Base-by-base conservation (phyloP, 371 early-diverging fungal genomes). In the Mortierella sp. region DNA sequence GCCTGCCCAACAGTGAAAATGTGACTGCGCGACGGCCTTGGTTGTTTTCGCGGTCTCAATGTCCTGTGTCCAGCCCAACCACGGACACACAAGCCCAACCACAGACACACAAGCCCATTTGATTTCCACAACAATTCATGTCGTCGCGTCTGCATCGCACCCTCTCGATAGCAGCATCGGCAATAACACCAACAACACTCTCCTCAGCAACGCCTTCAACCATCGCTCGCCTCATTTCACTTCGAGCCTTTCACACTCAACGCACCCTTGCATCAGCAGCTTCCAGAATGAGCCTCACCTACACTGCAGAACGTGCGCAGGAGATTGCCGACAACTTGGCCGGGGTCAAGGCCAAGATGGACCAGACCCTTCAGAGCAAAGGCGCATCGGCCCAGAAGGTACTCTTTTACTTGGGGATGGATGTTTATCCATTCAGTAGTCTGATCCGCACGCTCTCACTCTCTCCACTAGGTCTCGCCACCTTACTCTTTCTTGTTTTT, bases 261-360 rank as follows among this genome's bases (percentile, higher is more conserved):
- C 54, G 50, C 37, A n/a, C 76, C 51, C 46, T 70, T 31, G 24
- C 72, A 40, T n/a, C 67, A 13, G 21, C 67, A 13, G 21, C 37
- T 26, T n/a, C 28, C n/a, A 77, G 43, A 74, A 82, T 82, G 82
- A 77, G 77, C 71, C 78, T 72, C 26, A 16, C 61, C 3, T 83
- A 79, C 43, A 75, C 81, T 21, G 37, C 34, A 2, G 80, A 80
- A 34, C 80, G 84, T 9, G 80, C 81, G 31, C 72, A 84, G 24
- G 84, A 84, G 78, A 64, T 84, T 54, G 69, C 51, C 9, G 76
- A 80, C 9, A 84, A 80, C 50, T 37, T 84, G 34, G 72, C 59
- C 0, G 61, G 51, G 1, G 84, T 84, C 43, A 34, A 37, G n/a
- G 48, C 75, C 14, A 59, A 40, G 28, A 71, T 80, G 73, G 64